Percentiles rank a stretch among this genome's conserved stretches.
phyloP scores from a whole-genome alignment of 179 eudicot genomes.

The Silene coronaria region DNA sequence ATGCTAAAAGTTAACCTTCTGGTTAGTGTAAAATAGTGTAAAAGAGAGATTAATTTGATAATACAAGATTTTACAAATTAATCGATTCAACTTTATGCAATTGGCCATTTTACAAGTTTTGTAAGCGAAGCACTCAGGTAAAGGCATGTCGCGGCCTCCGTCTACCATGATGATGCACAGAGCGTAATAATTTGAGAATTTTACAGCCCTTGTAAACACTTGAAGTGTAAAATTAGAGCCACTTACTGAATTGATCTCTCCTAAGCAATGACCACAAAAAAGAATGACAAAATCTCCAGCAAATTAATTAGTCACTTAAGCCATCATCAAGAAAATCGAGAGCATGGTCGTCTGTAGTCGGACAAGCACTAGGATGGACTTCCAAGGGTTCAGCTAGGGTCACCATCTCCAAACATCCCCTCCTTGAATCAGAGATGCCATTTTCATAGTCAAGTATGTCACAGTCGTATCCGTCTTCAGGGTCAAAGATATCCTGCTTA shows the following conservation, averaged over 20 bases:
- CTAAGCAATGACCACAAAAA: neutral
- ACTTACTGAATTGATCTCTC: neutral
- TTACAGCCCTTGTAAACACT: neutral
- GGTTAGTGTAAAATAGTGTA: too few relatives aligned
- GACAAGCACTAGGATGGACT: constrained; percentile 42
- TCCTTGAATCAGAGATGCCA: constrained; percentile 37
- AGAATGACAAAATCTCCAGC: neutral
- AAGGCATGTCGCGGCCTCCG: neutral
- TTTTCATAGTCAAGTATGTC: constrained; percentile 59
- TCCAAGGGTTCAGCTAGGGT: constrained; percentile 56
- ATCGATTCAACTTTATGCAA: constrained; percentile 5
- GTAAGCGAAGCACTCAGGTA: neutral
- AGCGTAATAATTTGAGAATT: neutral
- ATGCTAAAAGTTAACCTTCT: too few relatives aligned
- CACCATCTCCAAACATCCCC: constrained; percentile 49
- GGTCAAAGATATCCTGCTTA: constrained; percentile 53
- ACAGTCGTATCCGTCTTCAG: constrained; percentile 59
- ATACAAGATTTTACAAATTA: neutral
- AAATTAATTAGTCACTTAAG: constrained; percentile 44
- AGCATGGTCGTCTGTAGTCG: constrained; percentile 46
- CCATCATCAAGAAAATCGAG: constrained; percentile 70
- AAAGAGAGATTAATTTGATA: too few relatives aligned
- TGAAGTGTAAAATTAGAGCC: neutral
- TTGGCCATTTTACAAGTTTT: neutral
- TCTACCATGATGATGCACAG: neutral